Conservation (phyloP, 2,329 filamentous ascomycete species). For the Amylocarpus encephaloides region DNA sequence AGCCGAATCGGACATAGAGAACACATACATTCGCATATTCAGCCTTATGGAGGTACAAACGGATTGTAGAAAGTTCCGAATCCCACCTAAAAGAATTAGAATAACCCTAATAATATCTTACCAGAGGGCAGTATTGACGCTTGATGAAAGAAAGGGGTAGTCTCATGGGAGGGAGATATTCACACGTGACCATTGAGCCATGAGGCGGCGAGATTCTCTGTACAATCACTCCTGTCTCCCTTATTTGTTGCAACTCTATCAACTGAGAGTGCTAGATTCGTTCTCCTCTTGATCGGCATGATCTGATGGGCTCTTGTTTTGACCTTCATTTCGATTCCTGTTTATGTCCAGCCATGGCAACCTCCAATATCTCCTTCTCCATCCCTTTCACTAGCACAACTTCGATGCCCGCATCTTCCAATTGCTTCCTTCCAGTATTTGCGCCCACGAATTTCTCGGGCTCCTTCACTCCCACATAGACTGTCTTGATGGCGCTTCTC, state of each 20-base stretch:
- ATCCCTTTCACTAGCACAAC: slow-evolving; percentile 69
- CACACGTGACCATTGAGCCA: too few species aligned
- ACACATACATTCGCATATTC: background rate
- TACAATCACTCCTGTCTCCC: too few species aligned
- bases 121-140: too few species aligned
- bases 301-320: too few species aligned
- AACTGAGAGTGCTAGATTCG: too few species aligned
- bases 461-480: slow-evolving; percentile 84
- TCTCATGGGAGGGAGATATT: too few species aligned
- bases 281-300: too few species aligned
- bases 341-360: slow-evolving; percentile 76
- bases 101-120: too few species aligned
- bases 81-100: background rate
- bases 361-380: slow-evolving; percentile 71
- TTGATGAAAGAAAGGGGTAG: too few species aligned
- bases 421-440: slow-evolving; percentile 65
- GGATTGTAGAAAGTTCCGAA: background rate
- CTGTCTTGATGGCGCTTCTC: slow-evolving; percentile 52
- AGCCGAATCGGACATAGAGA: background rate
- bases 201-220: too few species aligned
- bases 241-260: too few species aligned
- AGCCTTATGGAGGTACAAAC: background rate
- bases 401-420: slow-evolving; percentile 66
- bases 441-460: slow-evolving; percentile 83
- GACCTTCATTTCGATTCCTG: background rate